Evolutionary conservation across 2,329 filamentous ascomycete genomes (phyloP).

Genomic region (Microsporum ferrugineum): DNA sequence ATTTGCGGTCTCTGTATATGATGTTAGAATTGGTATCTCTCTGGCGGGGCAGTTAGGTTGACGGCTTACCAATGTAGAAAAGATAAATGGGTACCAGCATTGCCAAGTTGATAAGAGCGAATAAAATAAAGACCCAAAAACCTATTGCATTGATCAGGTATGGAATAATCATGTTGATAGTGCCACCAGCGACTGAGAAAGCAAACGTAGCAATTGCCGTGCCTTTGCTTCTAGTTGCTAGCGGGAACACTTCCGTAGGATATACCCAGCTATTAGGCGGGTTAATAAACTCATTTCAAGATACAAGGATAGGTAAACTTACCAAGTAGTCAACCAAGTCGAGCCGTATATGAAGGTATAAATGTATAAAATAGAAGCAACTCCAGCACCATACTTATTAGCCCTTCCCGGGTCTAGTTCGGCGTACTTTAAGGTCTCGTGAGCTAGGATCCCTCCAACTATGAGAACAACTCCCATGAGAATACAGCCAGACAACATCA

Average conservation of each 20-base stretch:
- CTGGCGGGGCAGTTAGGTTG: neutral
- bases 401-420: neutral
- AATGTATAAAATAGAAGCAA: neutral
- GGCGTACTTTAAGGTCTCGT: neutral
- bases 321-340: neutral
- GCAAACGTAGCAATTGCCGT: neutral
- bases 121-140: neutral
- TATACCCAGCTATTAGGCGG: neutral
- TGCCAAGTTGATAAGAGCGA: neutral
- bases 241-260: neutral
- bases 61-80: neutral
- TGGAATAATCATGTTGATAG: neutral
- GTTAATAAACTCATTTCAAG: neutral
- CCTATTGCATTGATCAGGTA: neutral
- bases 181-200: neutral
- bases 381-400: neutral
- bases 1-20: neutral
- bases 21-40: neutral
- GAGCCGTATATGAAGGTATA: neutral
- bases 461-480: neutral
- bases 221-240: slow-evolving; percentile 1
- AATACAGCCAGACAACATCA: neutral
- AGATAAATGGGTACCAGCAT: neutral
- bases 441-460: neutral
- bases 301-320: neutral